Percentiles rank a stretch among this genome's conserved stretches.
Evolutionary conservation across 305 asterid genomes (phyloP).

Genomic region (Rubia tinctorum): DNA sequence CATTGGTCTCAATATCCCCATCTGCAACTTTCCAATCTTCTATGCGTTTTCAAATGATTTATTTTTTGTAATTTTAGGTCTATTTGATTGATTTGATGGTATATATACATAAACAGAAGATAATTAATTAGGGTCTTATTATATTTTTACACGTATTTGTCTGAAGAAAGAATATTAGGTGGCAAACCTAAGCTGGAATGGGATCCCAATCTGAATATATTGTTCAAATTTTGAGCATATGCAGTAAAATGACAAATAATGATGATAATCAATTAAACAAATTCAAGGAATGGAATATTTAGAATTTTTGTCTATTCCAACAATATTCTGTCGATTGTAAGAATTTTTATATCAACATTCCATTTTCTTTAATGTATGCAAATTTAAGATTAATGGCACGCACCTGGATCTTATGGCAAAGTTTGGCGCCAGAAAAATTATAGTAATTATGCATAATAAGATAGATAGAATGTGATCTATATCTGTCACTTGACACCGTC

Average conservation of each 20-base stretch:
- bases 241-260: neutral
- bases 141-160: neutral
- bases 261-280: neutral
- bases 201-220: neutral
- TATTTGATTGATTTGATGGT: too few relatives aligned
- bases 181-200: neutral
- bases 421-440: too few relatives aligned
- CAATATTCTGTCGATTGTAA: neutral
- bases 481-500: too few relatives aligned
- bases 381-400: too few relatives aligned
- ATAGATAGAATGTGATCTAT: too few relatives aligned
- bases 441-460: too few relatives aligned
- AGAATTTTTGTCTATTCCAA: too few relatives aligned
- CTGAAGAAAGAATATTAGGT: neutral
- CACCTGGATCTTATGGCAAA: too few relatives aligned
- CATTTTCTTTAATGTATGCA: too few relatives aligned
- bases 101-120: neutral
- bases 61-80: neutral
- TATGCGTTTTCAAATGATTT: neutral
- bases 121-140: too few relatives aligned
- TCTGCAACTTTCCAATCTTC: neutral
- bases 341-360: too few relatives aligned
- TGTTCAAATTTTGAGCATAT: too few relatives aligned
- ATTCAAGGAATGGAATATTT: neutral
- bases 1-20: neutral